A percentile compares a stretch with the other conserved stretches of the same genome.
Evolutionary conservation across 2,329 filamentous ascomycete genomes (phyloP).

Genomic region (Intubia oerlemansii): DNA sequence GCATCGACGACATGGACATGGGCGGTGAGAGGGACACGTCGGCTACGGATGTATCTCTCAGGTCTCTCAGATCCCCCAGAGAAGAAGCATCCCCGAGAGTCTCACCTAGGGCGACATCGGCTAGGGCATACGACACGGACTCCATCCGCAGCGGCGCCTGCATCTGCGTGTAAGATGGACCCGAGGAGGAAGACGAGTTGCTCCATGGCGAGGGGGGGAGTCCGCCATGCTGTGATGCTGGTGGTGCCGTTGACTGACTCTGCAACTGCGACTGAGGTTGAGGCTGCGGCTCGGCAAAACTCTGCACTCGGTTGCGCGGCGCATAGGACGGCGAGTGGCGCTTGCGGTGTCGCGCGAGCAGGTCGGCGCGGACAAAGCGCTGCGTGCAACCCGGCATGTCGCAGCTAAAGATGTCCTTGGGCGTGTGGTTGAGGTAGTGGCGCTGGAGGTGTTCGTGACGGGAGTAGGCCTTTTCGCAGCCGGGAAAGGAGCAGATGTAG

Average conservation of each 20-base stretch:
- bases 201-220: no score
- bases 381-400: conserved; percentile 55
- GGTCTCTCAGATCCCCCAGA: no score
- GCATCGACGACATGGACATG: no score
- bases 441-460: conserved; percentile 63
- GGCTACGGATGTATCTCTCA: no score
- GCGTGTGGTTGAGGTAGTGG: conserved; percentile 64
- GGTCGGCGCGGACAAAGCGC: conserved; percentile 58
- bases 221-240: conserved; percentile 15
- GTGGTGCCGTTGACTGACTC: not conserved
- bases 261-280: not conserved
- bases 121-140: no score
- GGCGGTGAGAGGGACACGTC: no score
- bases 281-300: conserved; percentile 21
- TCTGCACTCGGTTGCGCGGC: conserved; percentile 27
- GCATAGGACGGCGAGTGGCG: conserved; percentile 36
- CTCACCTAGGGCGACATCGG: no score
- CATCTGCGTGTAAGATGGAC: no score
- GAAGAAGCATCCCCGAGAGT: no score
- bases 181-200: no score
- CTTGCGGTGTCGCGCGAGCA: conserved; percentile 47
- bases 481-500: conserved; percentile 45
- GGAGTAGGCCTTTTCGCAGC: conserved; percentile 63
- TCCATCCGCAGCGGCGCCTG: no score
- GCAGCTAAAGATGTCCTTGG: conserved; percentile 61